Base-by-base conservation (phyloP, 2,329 filamentous ascomycete species). In the Colletotrichum neosansevieriae region DNA sequence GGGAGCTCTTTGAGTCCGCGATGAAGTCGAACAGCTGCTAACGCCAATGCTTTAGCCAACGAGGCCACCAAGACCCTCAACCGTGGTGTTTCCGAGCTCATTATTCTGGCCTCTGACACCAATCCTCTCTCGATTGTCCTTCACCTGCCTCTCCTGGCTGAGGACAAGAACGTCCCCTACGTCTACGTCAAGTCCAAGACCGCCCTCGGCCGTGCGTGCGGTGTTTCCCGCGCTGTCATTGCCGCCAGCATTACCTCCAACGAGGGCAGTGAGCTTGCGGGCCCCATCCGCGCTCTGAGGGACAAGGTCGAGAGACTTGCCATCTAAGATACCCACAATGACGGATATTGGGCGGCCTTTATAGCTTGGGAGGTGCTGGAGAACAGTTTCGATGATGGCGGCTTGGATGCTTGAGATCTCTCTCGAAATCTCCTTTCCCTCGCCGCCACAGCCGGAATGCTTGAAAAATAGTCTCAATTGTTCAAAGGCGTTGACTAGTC, bases 221-320 rank as follows among this genome's bases (percentile, higher is more conserved):
- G 95, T 86, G 95, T 98, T 71, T 91, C 88, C 77, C 88, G 95
- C 67, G 87, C 94, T 63, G 94, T 98, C 70, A 98, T 98, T 75
- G 91, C 93, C 45, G 91, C 89, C 71, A 91, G 87, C 76, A 97
- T 98, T 82, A 98, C 94, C 73, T 94, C 92, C 81, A 97, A 97
- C 87, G 94, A 97, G 83, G 92, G 91, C 44, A 92, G 89, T 76
- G 94, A 98, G 81, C 86, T 98, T 69, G 92, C 91, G 81, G 88
- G 89, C 76, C 94, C 97, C 86, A 98, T 98, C 81, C 88, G 92
- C 75, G 87, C 90, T 72, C 86, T 98, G 77, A 97, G 95, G 86
- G 93, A 97, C 83, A 97, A 97, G 89, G 93, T 98, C 63, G 95
- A 98, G 88, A 89, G 94, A 75, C 88, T 98, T 74, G 94, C 95